Base-by-base conservation (phyloP, 495 filamentous ascomycete genomes). In the Lasiosphaeria hispida region DNA sequence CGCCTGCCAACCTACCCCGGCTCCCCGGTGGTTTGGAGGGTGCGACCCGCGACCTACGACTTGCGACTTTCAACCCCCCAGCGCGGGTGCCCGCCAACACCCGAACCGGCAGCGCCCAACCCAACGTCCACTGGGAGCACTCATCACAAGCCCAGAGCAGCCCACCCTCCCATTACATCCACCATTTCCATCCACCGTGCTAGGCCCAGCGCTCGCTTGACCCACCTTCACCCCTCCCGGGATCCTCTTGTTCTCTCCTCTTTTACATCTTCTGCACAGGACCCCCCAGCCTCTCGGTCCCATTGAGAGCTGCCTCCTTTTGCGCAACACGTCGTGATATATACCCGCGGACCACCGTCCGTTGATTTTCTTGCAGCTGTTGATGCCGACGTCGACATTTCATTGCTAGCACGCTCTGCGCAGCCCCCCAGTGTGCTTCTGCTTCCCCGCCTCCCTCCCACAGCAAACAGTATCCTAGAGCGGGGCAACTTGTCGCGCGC, bases 401-500 rank as follows among this genome's bases (percentile, higher is more conserved):
- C 17, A 10, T 17, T 23, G 42, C 18, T 14, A 23, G 17, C 18
- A 23, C 4, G 10, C 49, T 15, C 15, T 14, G 19, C 55, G 10
- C 35, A 35, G 45, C 49, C 41, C 41, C 51, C 49, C 2, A 30
- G 23, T 5, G 23, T 30, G 23, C 23, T 30, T 30, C 23, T 30
- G 23, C 23, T 30, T 30, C 23, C 23, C 23, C 23, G 23, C 23
- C 23, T 30, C 23, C 23, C 23, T 30, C 23, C 23, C 23, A 30
- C 23, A 30, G 23, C 23, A 30, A 30, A 41, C 23, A 14, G n/a
- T 30, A 37, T 33, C 57, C 9, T 23, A 52, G 43, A 57, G 62
- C 53, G 53, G 62, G 58, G 61, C 61, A 63, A 55, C 40, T 51
- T 60, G 61, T 56, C 38, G 40, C 50, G 49, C 58, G 36, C 42